phyloP scores from a whole-genome alignment of 306 rosid genomes.

The Pyrus pyrifolia region DNA sequence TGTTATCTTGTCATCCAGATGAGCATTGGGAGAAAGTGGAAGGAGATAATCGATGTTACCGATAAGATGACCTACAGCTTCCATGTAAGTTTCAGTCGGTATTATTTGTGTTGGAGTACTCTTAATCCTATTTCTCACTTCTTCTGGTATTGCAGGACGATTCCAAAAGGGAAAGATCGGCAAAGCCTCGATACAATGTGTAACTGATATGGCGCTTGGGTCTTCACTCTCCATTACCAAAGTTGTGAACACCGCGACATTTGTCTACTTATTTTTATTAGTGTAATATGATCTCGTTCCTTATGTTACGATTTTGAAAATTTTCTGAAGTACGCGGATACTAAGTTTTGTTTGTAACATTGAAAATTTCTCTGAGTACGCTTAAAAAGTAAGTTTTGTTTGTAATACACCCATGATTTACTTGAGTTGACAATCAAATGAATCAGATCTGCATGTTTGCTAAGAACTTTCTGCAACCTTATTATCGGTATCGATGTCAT shows the following conservation, averaged over 20 bases:
- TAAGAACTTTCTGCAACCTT: no score
- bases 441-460: background rate
- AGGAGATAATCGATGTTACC: conserved; percentile 65
- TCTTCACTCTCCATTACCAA: conserved; percentile 16
- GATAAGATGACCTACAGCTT: conserved; percentile 71
- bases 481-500: no score
- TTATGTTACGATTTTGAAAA: background rate
- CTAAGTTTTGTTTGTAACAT: background rate
- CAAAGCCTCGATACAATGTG: conserved; percentile 63
- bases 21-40: conserved; percentile 97
- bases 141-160: conserved; percentile 62
- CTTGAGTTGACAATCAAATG: background rate
- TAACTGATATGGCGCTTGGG: conserved; percentile 10
- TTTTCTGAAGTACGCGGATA: background rate
- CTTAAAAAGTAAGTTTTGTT: background rate
- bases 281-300: background rate
- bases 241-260: background rate
- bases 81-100: conserved; percentile 48
- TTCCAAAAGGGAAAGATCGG: conserved; percentile 55
- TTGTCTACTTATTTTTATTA: background rate
- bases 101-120: background rate
- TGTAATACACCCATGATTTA: background rate
- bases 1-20: conserved; percentile 43
- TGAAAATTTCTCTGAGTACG: background rate
- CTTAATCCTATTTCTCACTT: conserved; percentile 19